Evolutionary conservation across 768 basidiomycete species (phyloP), one percentile per base, ranked within the genome.

Genomic region (Lactarius hengduanensis): DNA sequence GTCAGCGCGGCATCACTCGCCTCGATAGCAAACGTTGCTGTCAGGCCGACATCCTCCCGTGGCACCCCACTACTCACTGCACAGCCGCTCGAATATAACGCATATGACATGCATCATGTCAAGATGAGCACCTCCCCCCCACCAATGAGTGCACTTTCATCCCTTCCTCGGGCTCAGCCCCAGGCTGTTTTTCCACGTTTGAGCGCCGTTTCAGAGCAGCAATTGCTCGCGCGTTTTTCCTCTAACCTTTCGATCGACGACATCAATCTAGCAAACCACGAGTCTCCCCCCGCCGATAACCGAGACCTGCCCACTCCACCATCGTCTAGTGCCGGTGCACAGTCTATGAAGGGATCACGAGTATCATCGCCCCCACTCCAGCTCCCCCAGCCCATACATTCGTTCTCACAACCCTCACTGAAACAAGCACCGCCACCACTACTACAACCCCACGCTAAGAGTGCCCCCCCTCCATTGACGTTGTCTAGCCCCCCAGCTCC

Each of bases 281-380:
- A 61, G 20, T 62, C 68, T 56, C 61, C 68, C 11, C 43, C 30
- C 11, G 22, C 28, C 26, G 58, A 38, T 26, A 4, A 55, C 15
- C 28, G 56, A n/a, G 69, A 69, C 16, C 32, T 69, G 53, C 69
- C 69, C 4, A 70, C 69, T 18, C 69, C 69, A 20, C 69, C 69
- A 5, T 69, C 68, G 28, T 70, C 69, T 40, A 69, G 69, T 59
- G 62, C 69, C 0, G 69, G 69, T 32, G 53, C 28, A 41, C 41
- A 47, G 8, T 63, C 69, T 18, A 16, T 40, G 15, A 69, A 56
- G 41, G 62, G 65, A 28, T 58, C 61, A 18, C 68, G 65, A 3
- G 60, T 62, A 54, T 58, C 65, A 30, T 62, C 65, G 2, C 69
- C 69, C 1, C 66, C 62, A 6, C 59, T 59, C 20, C 61, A 68